Conservation (phyloP, 2,329 filamentous ascomycete species). For the Neofusicoccum laricinum region DNA sequence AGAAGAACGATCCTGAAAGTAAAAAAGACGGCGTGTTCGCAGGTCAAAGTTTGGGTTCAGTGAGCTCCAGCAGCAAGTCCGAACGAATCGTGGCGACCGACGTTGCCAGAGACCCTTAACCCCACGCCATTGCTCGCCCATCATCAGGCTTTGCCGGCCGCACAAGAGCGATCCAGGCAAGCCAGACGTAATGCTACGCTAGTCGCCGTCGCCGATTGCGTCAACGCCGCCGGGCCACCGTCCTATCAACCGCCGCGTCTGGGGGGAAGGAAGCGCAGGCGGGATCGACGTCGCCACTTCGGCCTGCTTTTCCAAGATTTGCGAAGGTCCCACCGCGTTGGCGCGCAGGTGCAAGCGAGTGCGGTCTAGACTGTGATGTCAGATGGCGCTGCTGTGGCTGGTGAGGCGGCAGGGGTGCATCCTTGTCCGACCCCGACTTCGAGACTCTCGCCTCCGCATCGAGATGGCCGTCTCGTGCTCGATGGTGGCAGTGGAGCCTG, state of each 20-base stretch:
- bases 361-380: neutral
- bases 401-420: neutral
- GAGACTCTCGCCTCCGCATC: neutral
- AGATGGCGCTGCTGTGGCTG: neutral
- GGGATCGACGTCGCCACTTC: neutral
- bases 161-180: neutral
- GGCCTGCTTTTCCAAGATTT: neutral
- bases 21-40: too few species aligned
- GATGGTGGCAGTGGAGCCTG: neutral
- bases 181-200: neutral
- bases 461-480: neutral
- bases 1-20: too few species aligned
- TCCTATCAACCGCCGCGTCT: neutral
- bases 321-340: neutral
- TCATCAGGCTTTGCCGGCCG: neutral
- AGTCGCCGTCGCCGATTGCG: neutral
- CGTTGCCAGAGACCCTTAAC: too few species aligned
- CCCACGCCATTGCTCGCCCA: neutral
- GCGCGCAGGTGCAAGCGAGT: neutral
- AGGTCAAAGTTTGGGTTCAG: too few species aligned
- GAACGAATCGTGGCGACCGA: neutral
- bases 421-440: neutral
- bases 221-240: neutral
- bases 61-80: too few species aligned
- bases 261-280: neutral